Evolutionary conservation across 2,329 filamentous ascomycete species (phyloP).

Genomic region (Hypoxylon rubiginosum): DNA sequence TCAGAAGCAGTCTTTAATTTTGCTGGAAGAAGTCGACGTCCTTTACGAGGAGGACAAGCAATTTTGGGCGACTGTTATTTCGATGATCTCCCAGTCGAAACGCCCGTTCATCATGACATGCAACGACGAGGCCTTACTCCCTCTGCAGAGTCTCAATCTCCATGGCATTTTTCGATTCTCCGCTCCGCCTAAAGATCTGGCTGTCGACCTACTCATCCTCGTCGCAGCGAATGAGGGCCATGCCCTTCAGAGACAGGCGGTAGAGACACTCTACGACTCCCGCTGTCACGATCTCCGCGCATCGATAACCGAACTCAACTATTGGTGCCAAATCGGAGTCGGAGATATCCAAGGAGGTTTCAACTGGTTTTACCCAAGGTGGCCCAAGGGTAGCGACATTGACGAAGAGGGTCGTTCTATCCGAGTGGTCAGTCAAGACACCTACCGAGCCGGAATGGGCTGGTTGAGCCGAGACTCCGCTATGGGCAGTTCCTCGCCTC

Average conservation of each 20-base stretch:
- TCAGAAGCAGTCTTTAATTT: conserved; percentile 94
- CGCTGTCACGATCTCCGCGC: conserved; percentile 82
- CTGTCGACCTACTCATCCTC: conserved; percentile 83
- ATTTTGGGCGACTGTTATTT: conserved; percentile 88
- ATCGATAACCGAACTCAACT: conserved; percentile 85
- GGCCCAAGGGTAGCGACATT: conserved; percentile 78
- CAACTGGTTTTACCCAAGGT: conserved; percentile 88
- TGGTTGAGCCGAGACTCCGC: conserved; percentile 75
- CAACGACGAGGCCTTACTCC: conserved; percentile 88
- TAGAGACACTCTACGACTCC: conserved; percentile 77
- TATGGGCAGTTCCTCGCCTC: conserved; percentile 52
- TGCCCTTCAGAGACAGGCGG: conserved; percentile 74
- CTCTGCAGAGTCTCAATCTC: conserved; percentile 78
- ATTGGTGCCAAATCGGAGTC: conserved; percentile 97
- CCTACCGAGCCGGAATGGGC: conserved; percentile 84
- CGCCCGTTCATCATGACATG: conserved; percentile 96
- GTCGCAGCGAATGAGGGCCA: conserved; percentile 93
- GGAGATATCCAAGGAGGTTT: conserved; percentile 90
- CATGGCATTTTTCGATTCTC: conserved; percentile 87
- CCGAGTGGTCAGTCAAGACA: conserved; percentile 84
- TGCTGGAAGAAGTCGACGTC: conserved; percentile 93
- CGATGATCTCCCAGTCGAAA: conserved; percentile 85
- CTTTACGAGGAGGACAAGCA: conserved; percentile 96
- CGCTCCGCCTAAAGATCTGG: conserved; percentile 74
- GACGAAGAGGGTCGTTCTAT: conserved; percentile 76